Base-by-base conservation (phyloP, 257 asterid species). In the Solanum pinnatisectum region DNA sequence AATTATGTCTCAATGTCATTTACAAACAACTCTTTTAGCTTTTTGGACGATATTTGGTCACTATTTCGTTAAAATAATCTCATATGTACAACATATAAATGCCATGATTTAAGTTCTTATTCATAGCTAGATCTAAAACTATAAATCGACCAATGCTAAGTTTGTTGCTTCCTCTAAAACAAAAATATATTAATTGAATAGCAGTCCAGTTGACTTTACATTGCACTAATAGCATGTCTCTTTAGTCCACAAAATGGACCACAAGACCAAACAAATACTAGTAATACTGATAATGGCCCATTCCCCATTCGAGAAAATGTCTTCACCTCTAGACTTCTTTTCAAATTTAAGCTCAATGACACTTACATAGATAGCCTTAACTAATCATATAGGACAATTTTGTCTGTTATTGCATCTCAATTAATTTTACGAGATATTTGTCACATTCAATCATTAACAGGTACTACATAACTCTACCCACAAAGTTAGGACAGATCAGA, bases 211-310 rank as follows among this genome's bases (percentile, higher is more conserved):
- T 77, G 35, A 37, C 84, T 39, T 6, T 77, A n/a, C 59, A 77
- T 39, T 30, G 6, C 18, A 49, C 20, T 46, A 13, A 46, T 46
- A 27, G 10, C 42, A 81, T 10, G 68, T 49, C 30, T 9, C 27
- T 30, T 49, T 81, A 46, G 85, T 46, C 68, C 70, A 81, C 70
- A 10, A 49, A 81, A 81, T 81, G 85, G 84, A 79, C 84, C 84
- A 44, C 65, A 14, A 4, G 27, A 46, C 68, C 42, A 30, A 81
- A 81, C 84, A 79, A 79, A 79, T 76, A 32, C 33, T 32, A 32
- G 3, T 44, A 77, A 40, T 77, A 3, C 37, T 25, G 63, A 15
- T 44, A 49, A 81, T 81, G 70, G 42, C 85, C 85, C 85, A 46
- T 81, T 18, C 68, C 42, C 40, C 33, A 5, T 20, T 46, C 10